Percentiles rank a stretch among this genome's conserved stretches.
These are phyloP conservation scores for Didymella segeticola DNA, from an alignment of 2,329 filamentous ascomycete genomes.

Conservation along the genomic window DNA sequence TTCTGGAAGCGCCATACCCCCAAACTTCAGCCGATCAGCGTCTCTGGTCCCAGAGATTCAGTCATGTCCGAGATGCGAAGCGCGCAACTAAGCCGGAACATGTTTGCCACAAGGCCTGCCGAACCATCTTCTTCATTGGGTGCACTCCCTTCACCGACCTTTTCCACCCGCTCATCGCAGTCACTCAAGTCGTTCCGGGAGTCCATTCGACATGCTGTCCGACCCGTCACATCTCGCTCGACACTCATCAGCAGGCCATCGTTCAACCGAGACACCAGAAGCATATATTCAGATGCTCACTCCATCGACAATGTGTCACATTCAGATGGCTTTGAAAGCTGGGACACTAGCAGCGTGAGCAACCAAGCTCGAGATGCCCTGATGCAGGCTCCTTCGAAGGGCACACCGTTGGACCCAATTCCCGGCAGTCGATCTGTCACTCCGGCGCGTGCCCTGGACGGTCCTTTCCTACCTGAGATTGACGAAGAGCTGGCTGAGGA, in stretches of 20 bases:
- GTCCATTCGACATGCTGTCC: constrained; percentile 48
- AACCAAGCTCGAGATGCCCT: constrained; percentile 63
- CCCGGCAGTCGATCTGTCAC: constrained; percentile 71
- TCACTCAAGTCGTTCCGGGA: constrained; percentile 47
- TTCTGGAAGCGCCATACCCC: constrained; percentile 33
- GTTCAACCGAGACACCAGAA: constrained; percentile 39
- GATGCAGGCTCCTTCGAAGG: constrained; percentile 46
- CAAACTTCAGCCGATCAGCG: constrained; percentile 25
- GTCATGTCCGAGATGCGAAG: constrained; percentile 45
- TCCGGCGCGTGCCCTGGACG: constrained; percentile 66
- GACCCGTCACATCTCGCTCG: constrained; percentile 47
- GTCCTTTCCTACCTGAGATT: constrained; percentile 48
- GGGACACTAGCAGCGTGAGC: constrained; percentile 75
- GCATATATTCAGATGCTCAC: constrained; percentile 43
- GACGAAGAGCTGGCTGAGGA: constrained; percentile 29
- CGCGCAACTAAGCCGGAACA: constrained; percentile 29
- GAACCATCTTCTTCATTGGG: constrained; percentile 37
- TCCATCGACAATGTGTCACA: constrained; percentile 48
- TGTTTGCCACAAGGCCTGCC: constrained; percentile 34
- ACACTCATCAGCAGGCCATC: constrained; percentile 45
- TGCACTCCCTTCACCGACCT: constrained; percentile 46
- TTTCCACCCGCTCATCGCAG: constrained; percentile 43
- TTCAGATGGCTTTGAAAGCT: constrained; percentile 72
- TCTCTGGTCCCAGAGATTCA: constrained; percentile 43
- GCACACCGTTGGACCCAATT: constrained; percentile 72